Evolutionary conservation across 2,329 filamentous ascomycete species (phyloP).

Genomic region (Aspergillus aculeatus): DNA sequence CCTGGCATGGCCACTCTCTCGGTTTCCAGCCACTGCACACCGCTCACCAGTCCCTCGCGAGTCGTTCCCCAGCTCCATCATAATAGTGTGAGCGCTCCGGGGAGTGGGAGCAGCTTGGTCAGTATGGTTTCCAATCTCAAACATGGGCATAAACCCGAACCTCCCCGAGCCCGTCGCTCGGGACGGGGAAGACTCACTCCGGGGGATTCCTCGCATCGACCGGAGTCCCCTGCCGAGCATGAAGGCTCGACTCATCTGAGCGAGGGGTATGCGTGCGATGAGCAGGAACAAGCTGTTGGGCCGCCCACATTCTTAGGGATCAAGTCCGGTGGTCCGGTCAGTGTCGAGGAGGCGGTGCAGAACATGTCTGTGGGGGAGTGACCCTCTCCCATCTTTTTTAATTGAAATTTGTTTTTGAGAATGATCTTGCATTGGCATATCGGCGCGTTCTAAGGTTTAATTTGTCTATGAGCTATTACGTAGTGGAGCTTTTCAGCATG

Average conservation of each 20-base stretch:
- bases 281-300: background rate
- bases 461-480: no score
- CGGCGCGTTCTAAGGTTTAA: background rate
- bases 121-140: slow-evolving; percentile 1
- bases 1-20: background rate
- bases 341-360: slow-evolving; percentile 37
- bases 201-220: slow-evolving; percentile 26
- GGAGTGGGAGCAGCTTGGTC: slow-evolving; percentile 1
- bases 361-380: slow-evolving; percentile 26
- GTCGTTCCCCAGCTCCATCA: slow-evolving; percentile 1
- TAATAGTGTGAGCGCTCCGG: background rate
- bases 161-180: slow-evolving; percentile 44
- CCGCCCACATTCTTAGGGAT: slow-evolving; percentile 1
- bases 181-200: slow-evolving; percentile 32
- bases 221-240: slow-evolving; percentile 15
- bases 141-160: slow-evolving; percentile 37
- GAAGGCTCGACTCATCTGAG: background rate
- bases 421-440: background rate
- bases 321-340: slow-evolving; percentile 17
- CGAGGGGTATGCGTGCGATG: background rate
- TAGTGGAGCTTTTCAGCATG: no score
- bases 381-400: background rate
- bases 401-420: background rate
- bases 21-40: slow-evolving; percentile 28
- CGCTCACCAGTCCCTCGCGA: slow-evolving; percentile 19